phyloP scores from a whole-genome alignment of 78 protist genomes.

The Guillardia theta region DNA sequence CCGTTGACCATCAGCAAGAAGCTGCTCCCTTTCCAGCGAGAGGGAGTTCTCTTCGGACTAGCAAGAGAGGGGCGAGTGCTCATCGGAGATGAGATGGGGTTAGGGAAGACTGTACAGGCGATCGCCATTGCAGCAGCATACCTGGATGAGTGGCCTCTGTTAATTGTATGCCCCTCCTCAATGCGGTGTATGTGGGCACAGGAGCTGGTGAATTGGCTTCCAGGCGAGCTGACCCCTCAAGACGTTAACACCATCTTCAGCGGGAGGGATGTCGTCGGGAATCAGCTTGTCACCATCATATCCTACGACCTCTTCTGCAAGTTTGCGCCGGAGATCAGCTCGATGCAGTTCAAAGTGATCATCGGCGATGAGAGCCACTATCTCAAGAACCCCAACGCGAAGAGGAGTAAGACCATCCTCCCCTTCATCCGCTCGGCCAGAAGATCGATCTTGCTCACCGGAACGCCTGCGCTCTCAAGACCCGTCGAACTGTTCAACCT shows the following conservation, averaged over 20 bases:
- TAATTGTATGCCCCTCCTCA: slow-evolving; percentile 27
- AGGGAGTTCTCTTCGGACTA: neutral
- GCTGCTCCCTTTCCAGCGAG: slow-evolving; percentile 30
- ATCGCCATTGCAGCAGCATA: slow-evolving; percentile 12
- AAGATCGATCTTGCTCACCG: slow-evolving; percentile 24
- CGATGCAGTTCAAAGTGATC: neutral
- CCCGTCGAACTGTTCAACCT: neutral
- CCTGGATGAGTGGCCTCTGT: slow-evolving; percentile 37
- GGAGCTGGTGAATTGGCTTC: neutral
- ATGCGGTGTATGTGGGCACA: slow-evolving; percentile 19
- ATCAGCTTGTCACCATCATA: neutral
- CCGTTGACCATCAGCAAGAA: neutral
- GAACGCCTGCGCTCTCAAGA: slow-evolving; percentile 32
- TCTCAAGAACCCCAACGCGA: neutral
- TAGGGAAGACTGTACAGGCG: slow-evolving; percentile 36
- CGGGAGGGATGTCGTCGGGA: neutral
- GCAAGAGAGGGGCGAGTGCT: neutral
- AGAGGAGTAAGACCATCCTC: neutral
- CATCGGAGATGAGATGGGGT: slow-evolving; percentile 39
- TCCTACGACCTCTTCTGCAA: slow-evolving; percentile 15
- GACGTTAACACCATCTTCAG: neutral
- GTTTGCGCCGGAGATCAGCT: neutral
- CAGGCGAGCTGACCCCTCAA: neutral
- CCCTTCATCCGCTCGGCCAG: neutral
- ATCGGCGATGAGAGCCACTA: slow-evolving; percentile 29